Base-by-base conservation (phyloP, 805 yeast genomes). In the Candida arabinofermentans region DNA sequence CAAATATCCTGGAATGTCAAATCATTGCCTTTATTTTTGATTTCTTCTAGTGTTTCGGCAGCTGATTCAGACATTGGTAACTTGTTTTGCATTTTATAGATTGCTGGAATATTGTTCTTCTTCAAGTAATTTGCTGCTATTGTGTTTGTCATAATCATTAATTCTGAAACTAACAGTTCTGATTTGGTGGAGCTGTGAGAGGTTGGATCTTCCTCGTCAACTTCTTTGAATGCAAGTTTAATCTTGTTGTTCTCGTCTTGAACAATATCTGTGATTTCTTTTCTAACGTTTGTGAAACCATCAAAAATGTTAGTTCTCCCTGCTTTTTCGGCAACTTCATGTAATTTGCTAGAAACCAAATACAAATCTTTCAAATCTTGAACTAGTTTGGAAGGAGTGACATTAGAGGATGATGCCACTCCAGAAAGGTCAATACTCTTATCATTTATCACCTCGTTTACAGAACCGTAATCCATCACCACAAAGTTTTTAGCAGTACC, bases 71-170 rank as follows among this genome's bases (percentile, higher is more conserved):
- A 48, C 35, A 54, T 47, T 16, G 63, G 61, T 37, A 50, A 57
- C 37, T 38, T 44, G 26, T 38, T 49, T 39, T 51, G 72, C 43
- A 45, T 65, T 54, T 52, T 54, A 55, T 70, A 81, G 10, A 85
- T 65, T 9, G 81, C 77, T 2, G 83, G 79, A 8, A 79, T 70
- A 0, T 63, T 51, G 31, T 74, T 62, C 5, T 58, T 48, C 2
- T 48, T 33, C 13, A 82, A 74, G 50, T 68, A 72, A 2, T 59
- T 44, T 1, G 84, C 84, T 2, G 79, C 70, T 3, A 81, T 62
- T n/a, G 72, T 65, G 57, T 88, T 89, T 1, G 93, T 88, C 34
- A 77, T 64, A 19, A 90, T 74, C 99, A 91, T 91, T 37, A 85
- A 59, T 57, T 91, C 95, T 1, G 91, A 74, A 2, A 91, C 97